Percentiles rank a stretch among this genome's conserved stretches.
These are phyloP conservation scores for Ophiosphaerella herpotricha DNA, from an alignment of 2,329 filamentous ascomycete species.

Conservation along the genomic window DNA sequence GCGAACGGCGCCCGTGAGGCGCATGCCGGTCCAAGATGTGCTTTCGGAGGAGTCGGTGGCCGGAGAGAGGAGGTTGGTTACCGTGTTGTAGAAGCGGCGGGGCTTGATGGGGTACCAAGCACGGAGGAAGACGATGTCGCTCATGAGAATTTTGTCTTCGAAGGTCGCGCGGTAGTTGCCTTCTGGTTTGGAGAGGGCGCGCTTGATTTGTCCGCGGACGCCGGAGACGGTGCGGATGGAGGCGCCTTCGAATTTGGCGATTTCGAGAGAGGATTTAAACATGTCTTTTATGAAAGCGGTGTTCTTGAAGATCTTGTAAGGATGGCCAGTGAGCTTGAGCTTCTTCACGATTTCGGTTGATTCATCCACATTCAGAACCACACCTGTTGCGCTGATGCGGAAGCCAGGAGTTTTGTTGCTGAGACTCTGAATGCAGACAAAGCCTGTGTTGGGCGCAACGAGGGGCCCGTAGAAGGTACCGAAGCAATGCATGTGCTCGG, in stretches of 20 bases:
- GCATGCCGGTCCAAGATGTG: slow-evolving; percentile 82
- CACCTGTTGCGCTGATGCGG: slow-evolving; percentile 91
- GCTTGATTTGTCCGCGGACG: slow-evolving; percentile 95
- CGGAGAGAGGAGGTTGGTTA: slow-evolving; percentile 82
- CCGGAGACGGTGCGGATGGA: slow-evolving; percentile 95
- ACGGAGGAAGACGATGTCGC: slow-evolving; percentile 92
- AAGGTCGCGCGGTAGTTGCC: slow-evolving; percentile 97
- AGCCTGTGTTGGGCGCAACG: slow-evolving; percentile 93
- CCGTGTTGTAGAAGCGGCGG: slow-evolving; percentile 94
- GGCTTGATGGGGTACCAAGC: slow-evolving; percentile 98
- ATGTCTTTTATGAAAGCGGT: slow-evolving; percentile 99
- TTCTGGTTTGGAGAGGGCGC: slow-evolving; percentile 88
- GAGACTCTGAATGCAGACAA: slow-evolving; percentile 90
- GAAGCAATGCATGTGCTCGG: slow-evolving; percentile 99
- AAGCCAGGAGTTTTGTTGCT: slow-evolving; percentile 85
- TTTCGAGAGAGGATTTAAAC: slow-evolving; percentile 91
- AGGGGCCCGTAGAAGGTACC: slow-evolving; percentile 94
- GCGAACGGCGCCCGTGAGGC: slow-evolving; percentile 89
- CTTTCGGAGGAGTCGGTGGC: slow-evolving; percentile 43
- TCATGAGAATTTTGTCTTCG: slow-evolving; percentile 97
- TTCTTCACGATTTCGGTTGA: slow-evolving; percentile 99
- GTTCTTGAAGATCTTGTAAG: slow-evolving; percentile 99
- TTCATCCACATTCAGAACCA: slow-evolving; percentile 92
- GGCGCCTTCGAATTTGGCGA: slow-evolving; percentile 97
- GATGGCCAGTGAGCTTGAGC: slow-evolving; percentile 89